phyloP scores from a whole-genome alignment of 2,329 filamentous ascomycete species.

The Orbilia oligospora region DNA sequence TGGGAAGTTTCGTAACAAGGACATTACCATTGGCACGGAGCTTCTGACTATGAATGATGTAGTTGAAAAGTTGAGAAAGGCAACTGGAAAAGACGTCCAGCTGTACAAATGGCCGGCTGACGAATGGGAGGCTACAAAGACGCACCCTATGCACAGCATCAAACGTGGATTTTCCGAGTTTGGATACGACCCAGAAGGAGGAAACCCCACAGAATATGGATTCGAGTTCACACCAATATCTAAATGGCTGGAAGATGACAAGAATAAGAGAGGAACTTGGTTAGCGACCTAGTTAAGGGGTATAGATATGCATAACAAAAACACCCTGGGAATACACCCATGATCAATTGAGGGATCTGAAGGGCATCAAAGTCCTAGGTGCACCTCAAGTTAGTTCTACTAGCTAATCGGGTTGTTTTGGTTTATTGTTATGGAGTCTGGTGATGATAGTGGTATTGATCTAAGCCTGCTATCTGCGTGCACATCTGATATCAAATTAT shows the following conservation, averaged over 20 bases:
- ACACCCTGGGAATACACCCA: no score
- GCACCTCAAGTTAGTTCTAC: no score
- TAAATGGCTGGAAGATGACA: constrained; percentile 43
- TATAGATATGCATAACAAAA: background rate
- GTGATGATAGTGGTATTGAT: no score
- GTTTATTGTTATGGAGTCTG: no score
- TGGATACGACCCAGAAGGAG: constrained; percentile 46
- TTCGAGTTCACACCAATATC: constrained; percentile 45
- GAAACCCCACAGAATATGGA: constrained; percentile 32
- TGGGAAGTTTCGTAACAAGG: constrained; percentile 48
- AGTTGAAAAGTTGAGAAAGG: constrained; percentile 45
- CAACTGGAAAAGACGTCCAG: constrained; percentile 49
- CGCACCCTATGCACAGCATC: constrained; percentile 31
- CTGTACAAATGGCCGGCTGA: constrained; percentile 50
- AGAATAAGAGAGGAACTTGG: constrained; percentile 49
- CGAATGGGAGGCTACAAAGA: constrained; percentile 50
- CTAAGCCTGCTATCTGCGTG: no score
- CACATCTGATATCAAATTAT: no score
- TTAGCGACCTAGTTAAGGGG: background rate
- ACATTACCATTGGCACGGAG: constrained; percentile 47
- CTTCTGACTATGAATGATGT: constrained; percentile 27
- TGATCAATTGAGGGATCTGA: no score
- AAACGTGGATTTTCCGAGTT: constrained; percentile 21
- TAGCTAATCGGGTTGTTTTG: no score
- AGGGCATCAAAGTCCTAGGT: no score